phyloP scores from a whole-genome alignment of 2,329 filamentous ascomycete species.

The Myrmaecium sp. region DNA sequence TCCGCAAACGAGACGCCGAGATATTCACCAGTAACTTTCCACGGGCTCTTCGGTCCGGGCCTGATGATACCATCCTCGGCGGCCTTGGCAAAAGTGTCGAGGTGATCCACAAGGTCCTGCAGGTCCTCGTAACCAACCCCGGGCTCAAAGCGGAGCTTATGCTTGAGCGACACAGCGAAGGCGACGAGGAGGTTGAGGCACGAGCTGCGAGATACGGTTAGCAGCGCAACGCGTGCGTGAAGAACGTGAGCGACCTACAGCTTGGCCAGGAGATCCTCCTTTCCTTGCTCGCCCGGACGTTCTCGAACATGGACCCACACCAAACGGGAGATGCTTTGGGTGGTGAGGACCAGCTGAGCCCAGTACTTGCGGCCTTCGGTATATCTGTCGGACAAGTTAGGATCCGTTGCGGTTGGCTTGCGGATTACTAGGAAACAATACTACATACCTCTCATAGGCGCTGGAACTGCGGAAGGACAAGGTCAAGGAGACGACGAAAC shows the following conservation, averaged over 20 bases:
- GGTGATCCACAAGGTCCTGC: constrained; percentile 48
- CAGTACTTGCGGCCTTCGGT: constrained; percentile 46
- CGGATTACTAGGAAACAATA: constrained; percentile 11
- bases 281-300: constrained; percentile 38
- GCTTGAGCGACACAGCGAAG: constrained; percentile 63
- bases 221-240: neutral
- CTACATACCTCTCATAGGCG: constrained; percentile 62
- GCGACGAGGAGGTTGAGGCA: constrained; percentile 59
- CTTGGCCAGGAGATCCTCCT: constrained; percentile 54
- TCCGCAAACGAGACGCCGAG: constrained; percentile 61
- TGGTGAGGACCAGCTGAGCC: constrained; percentile 38
- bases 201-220: constrained; percentile 4
- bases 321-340: constrained; percentile 45
- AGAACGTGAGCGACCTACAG: constrained; percentile 22
- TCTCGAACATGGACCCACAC: constrained; percentile 68
- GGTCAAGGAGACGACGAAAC: constrained; percentile 68
- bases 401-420: neutral
- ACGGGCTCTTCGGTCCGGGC: constrained; percentile 23
- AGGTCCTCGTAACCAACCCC: constrained; percentile 64
- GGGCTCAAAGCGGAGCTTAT: constrained; percentile 70
- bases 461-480: constrained; percentile 62
- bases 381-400: constrained; percentile 8
- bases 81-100: constrained; percentile 56
- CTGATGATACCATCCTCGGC: constrained; percentile 30
- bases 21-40: constrained; percentile 53